Percentiles rank a stretch among this genome's conserved stretches.
Evolutionary conservation across 1,139 yeast species (phyloP).

Genomic region (Saccharomyces hybrid): DNA sequence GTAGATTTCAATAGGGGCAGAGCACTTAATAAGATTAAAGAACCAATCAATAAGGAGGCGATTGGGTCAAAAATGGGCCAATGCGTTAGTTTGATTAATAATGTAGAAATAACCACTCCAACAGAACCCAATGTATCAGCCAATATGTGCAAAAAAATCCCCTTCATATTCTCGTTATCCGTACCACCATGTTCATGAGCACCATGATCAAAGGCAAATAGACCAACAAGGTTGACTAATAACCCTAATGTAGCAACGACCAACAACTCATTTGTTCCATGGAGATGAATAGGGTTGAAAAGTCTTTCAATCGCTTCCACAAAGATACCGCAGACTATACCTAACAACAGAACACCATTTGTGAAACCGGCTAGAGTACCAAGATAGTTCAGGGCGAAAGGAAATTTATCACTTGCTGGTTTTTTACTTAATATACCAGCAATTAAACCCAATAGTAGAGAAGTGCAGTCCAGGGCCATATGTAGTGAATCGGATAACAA

Average conservation of each 20-base stretch:
- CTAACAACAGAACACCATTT: slow-evolving; percentile 79
- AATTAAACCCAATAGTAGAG: slow-evolving; percentile 78
- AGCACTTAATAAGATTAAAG: slow-evolving; percentile 71
- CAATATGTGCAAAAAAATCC: slow-evolving; percentile 82
- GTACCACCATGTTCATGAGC: slow-evolving; percentile 35
- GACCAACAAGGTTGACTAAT: slow-evolving; percentile 82
- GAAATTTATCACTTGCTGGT: slow-evolving; percentile 63
- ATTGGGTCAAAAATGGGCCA: slow-evolving; percentile 76
- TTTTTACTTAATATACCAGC: slow-evolving; percentile 64
- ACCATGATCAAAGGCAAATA: slow-evolving; percentile 82
- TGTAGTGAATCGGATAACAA: slow-evolving; percentile 87
- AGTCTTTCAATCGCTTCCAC: slow-evolving; percentile 83
- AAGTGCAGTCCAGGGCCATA: slow-evolving; percentile 92
- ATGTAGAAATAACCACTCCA: slow-evolving; percentile 86
- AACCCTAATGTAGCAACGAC: slow-evolving; percentile 81
- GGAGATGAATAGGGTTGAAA: slow-evolving; percentile 65
- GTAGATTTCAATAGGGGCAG: slow-evolving; percentile 78
- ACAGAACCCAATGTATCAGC: slow-evolving; percentile 97
- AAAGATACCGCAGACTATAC: slow-evolving; percentile 81
- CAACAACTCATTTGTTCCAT: slow-evolving; percentile 77
- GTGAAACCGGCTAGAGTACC: slow-evolving; percentile 94
- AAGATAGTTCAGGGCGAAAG: slow-evolving; percentile 78
- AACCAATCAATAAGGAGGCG: slow-evolving; percentile 82
- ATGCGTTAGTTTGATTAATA: slow-evolving; percentile 50
- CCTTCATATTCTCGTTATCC: slow-evolving; percentile 82